A percentile compares a stretch with the other conserved stretches of the same genome.
phyloP scores from a whole-genome alignment of 116 monocot species.

The Cymodocea nodosa region DNA sequence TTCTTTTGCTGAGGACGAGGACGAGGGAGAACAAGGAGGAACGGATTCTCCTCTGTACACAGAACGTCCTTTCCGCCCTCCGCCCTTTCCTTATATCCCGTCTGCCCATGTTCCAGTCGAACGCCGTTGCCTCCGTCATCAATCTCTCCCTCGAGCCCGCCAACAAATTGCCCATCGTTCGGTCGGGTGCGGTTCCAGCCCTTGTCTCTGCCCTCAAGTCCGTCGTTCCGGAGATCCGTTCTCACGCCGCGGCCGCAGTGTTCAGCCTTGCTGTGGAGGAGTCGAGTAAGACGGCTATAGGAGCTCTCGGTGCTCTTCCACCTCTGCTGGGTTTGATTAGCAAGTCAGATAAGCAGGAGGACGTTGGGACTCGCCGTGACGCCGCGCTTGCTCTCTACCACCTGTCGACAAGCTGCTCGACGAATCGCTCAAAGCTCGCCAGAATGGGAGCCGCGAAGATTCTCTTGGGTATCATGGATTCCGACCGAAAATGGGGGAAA shows the following conservation, averaged over 20 bases:
- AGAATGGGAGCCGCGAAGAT: conserved; percentile 26
- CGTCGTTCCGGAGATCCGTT: conserved; percentile 24
- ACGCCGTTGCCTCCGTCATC: conserved; percentile 44
- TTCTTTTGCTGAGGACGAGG: conserved; percentile 27
- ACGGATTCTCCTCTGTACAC: conserved; percentile 40
- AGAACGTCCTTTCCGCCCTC: conserved; percentile 37
- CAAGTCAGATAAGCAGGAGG: not conserved
- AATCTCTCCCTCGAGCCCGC: conserved; percentile 49
- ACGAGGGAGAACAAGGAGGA: conserved; percentile 29
- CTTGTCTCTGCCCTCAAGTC: conserved; percentile 33
- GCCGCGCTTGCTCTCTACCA: conserved; percentile 60
- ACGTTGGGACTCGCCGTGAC: conserved; percentile 20
- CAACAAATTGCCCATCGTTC: conserved; percentile 42
- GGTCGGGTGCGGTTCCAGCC: conserved; percentile 43
- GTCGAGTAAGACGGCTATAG: conserved; percentile 47
- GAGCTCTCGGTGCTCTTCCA: conserved; percentile 52
- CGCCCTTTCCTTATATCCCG: conserved; percentile 33
- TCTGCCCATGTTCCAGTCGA: conserved; percentile 13
- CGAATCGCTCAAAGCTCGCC: conserved; percentile 43
- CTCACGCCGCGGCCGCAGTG: conserved; percentile 54
- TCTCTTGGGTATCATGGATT: conserved; percentile 17
- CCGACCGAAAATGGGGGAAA: not conserved
- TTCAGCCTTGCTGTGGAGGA: conserved; percentile 57
- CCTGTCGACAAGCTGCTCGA: conserved; percentile 29
- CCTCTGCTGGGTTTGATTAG: conserved; percentile 44